Evolutionary conservation across 352 stramenopile species (phyloP), one percentile per base, ranked within the genome.

Genomic region (Peronosclerospora sorghi): DNA sequence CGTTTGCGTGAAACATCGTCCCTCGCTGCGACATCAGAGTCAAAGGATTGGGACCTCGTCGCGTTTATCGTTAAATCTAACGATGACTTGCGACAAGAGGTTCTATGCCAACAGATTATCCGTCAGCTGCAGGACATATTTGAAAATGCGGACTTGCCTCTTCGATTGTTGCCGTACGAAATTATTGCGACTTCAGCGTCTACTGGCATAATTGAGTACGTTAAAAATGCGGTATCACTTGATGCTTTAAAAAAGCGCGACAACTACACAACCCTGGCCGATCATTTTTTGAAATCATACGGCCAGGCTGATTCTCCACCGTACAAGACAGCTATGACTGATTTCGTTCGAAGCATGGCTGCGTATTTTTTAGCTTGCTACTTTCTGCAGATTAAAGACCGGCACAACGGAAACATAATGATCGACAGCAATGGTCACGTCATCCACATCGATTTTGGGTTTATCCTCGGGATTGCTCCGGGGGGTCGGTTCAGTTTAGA

Each of bases 321-420:
- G 12, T 97, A 98, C 68, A 86, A 96, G 54, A 71, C 73, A 5
- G 96, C 95, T 13, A 96, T 98, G 75, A 78, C 63, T 18, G 98
- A 98, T 53, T 99, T 98, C 52, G 84, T 97, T 35, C 73, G 82
- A 10, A 97, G 83, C 53, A 86, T 98, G 61, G 96, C 94, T 14
- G 96, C 86, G 35, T 99, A 99, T 73, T 98, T 88, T 21, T 79
- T 99, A 15, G 90, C 97, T 19, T 96, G 82, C 42, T 98, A 99
- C 61, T 83, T 99, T 15, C 62, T 99, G 30, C 90, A 96, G 48
- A 86, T 99, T 54, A 98, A 99, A 61, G 96, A 99, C 65, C 81
- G 95, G 2, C 96, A 99, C 82, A 99, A 99, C 57, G 96, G 95
- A 21, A 98, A 99, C 59, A 97, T 99, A 47, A 97, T 99, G 85